Conservation (phyloP, 2,329 filamentous ascomycete genomes). For the Claviceps lovelessii region DNA sequence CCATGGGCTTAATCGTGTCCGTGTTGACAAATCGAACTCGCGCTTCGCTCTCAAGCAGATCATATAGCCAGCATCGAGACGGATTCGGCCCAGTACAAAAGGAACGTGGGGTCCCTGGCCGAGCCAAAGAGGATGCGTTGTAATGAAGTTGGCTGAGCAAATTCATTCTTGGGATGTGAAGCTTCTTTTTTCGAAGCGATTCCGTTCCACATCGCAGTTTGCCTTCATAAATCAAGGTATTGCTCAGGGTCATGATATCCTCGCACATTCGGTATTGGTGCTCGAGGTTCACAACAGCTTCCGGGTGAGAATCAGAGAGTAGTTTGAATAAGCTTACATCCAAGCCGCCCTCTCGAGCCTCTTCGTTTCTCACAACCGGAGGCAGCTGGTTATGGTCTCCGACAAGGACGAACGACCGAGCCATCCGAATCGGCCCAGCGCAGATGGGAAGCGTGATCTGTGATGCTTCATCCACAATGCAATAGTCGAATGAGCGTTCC, state of each 20-base stretch:
- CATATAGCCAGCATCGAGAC: slow-evolving; percentile 58
- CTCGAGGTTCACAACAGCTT: slow-evolving; percentile 78
- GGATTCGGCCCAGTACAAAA: slow-evolving; percentile 41
- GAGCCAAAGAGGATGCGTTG: slow-evolving; percentile 31
- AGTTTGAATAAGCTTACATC: slow-evolving; percentile 91
- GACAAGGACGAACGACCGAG: slow-evolving; percentile 82
- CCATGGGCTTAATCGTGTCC: slow-evolving; percentile 50
- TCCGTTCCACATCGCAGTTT: slow-evolving; percentile 78
- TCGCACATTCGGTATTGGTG: slow-evolving; percentile 98
- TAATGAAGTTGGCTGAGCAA: slow-evolving; percentile 47
- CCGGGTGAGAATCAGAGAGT: slow-evolving; percentile 74
- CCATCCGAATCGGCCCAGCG: slow-evolving; percentile 83
- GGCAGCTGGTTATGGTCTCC: slow-evolving; percentile 95
- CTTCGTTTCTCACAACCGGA: slow-evolving; percentile 83
- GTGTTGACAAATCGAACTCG: slow-evolving; percentile 86
- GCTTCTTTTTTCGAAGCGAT: slow-evolving; percentile 52
- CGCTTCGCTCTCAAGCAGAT: slow-evolving; percentile 51
- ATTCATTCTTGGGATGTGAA: slow-evolving; percentile 52
- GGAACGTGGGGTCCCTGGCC: slow-evolving; percentile 26
- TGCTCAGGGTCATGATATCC: slow-evolving; percentile 89
- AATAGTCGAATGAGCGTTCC: slow-evolving; percentile 88
- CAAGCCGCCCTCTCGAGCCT: slow-evolving; percentile 70
- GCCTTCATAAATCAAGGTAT: slow-evolving; percentile 84
- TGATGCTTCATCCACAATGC: slow-evolving; percentile 94
- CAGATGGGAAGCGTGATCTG: slow-evolving; percentile 95